These are phyloP conservation scores for Ustilago curta DNA, from an alignment of 1,284 basidiomycete species.

Conservation along the genomic window DNA sequence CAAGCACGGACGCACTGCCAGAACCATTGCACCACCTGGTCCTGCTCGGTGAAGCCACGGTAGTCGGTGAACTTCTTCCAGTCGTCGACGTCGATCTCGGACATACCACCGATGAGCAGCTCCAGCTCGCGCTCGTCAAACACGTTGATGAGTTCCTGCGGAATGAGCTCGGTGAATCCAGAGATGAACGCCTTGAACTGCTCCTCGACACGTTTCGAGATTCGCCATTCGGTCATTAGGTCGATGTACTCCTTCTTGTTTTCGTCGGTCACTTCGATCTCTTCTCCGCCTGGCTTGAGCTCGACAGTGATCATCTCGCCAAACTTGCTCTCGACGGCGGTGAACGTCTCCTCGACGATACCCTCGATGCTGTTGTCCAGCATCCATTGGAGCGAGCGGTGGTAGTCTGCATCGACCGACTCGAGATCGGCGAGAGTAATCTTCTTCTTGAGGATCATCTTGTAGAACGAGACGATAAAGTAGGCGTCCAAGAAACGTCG, in stretches of 20 bases:
- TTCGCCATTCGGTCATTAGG: constrained; percentile 91
- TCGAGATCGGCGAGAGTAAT: constrained; percentile 67
- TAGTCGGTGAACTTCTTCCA: constrained; percentile 77
- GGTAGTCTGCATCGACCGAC: constrained; percentile 73
- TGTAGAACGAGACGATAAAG: constrained; percentile 99
- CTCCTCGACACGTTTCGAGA: constrained; percentile 88
- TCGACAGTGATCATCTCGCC: constrained; percentile 95
- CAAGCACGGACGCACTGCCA: constrained; percentile 97
- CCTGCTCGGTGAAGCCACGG: constrained; percentile 72
- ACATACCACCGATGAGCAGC: constrained; percentile 93
- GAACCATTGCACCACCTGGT: constrained; percentile 95
- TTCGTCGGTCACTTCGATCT: constrained; percentile 89
- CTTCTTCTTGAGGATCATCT: constrained; percentile 78
- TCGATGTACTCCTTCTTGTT: constrained; percentile 99
- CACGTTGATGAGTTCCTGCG: constrained; percentile 92
- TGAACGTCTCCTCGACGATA: constrained; percentile 68
- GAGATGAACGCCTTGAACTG: constrained; percentile 97
- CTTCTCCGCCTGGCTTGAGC: constrained; percentile 85
- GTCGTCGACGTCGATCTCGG: constrained; percentile 87
- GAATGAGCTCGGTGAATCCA: constrained; percentile 94
- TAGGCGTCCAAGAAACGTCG: constrained; percentile 98
- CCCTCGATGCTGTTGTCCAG: constrained; percentile 68
- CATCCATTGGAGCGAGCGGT: constrained; percentile 96
- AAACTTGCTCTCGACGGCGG: constrained; percentile 90
- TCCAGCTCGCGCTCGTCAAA: constrained; percentile 99